Base-by-base conservation (phyloP, 2,329 filamentous ascomycete species). In the Talaromyces sp. region DNA sequence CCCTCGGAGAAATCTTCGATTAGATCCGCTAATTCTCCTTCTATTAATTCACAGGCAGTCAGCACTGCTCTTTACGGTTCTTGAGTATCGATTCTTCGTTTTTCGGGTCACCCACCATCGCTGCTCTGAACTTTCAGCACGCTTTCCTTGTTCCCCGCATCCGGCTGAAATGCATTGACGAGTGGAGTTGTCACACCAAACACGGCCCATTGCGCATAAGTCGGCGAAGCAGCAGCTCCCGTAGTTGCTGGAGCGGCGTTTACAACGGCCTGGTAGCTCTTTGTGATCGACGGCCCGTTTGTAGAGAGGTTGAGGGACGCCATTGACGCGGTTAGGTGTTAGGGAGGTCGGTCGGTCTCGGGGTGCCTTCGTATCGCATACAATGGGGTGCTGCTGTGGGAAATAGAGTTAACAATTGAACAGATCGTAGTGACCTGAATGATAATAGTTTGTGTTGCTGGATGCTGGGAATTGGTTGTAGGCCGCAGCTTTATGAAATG, bases 1-100 rank as follows among this genome's bases (percentile, higher is more conserved):
- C 95, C 95, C 78, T 99, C 95, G 70, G 90, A 98, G 79, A 99
- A 97, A 69, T 99, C 95, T 71, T 99, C 95, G 71, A 96, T 87
- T 66, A 99, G 84, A 69, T 97, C 93, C 65, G 88, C 82, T 68
- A 99, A 83, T 79, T 99, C 94, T 68, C 95, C 95, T 81, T 97
- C 93, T 95, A 74, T 47, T 60, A 31, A 35, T 48, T 31, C 37
- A 56, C 22, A 22, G 24, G 47, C 22, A 65, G 37, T 59, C 39
- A 59, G 56, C 24, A 8, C 37, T 62, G 22, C 13, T 22, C 31
- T 10, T 8, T 24, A 2, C 22, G n/a, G 7, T 13, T 13, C 14
- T 35, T 45, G 3, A 7, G 10, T 22, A 6, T n/a, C 37, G 5
- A 27, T 41, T n/a, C 8, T 33, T 50, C 22, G n/a, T 22, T 33